These are phyloP conservation scores for Hygrocybe coccinea DNA, from an alignment of 768 basidiomycete species.

Conservation along the genomic window DNA sequence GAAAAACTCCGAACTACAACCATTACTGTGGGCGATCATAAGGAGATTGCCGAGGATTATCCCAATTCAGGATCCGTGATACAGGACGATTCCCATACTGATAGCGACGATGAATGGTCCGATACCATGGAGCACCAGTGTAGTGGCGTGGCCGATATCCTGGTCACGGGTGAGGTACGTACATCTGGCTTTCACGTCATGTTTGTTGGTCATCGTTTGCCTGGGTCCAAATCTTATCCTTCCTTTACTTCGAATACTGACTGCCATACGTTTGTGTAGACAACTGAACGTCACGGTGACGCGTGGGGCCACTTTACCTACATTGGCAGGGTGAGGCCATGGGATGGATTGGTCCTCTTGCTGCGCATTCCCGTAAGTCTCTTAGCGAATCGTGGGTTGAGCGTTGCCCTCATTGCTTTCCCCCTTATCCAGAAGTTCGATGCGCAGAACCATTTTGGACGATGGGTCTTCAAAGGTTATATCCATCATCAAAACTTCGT, in stretches of 20 bases:
- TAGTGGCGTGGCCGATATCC: constrained; percentile 46
- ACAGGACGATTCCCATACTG: constrained; percentile 10
- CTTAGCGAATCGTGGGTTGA: background rate
- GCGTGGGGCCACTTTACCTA: constrained; percentile 48
- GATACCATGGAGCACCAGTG: constrained; percentile 33
- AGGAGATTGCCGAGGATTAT: constrained; percentile 32
- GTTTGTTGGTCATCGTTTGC: constrained; percentile 1
- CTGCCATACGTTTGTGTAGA: constrained; percentile 27
- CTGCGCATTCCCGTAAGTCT: constrained; percentile 42
- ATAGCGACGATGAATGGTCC: constrained; percentile 36
- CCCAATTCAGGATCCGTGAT: constrained; percentile 10
- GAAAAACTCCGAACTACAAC: constrained; percentile 27
- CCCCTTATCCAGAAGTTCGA: constrained; percentile 29
- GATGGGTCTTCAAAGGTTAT: constrained; percentile 52
- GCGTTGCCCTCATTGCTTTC: background rate
- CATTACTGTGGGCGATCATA: constrained; percentile 27
- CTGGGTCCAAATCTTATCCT: background rate
- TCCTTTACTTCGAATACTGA: background rate
- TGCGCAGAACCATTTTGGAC: constrained; percentile 29
- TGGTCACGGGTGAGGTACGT: constrained; percentile 48
- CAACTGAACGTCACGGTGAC: constrained; percentile 38
- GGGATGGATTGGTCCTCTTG: constrained; percentile 49
- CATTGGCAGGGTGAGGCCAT: constrained; percentile 45
- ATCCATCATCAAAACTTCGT: constrained; percentile 46
- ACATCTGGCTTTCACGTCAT: background rate